These are phyloP conservation scores for Alternaria brassicicola DNA, from an alignment of 2,329 filamentous ascomycete genomes.

Conservation along the genomic window DNA sequence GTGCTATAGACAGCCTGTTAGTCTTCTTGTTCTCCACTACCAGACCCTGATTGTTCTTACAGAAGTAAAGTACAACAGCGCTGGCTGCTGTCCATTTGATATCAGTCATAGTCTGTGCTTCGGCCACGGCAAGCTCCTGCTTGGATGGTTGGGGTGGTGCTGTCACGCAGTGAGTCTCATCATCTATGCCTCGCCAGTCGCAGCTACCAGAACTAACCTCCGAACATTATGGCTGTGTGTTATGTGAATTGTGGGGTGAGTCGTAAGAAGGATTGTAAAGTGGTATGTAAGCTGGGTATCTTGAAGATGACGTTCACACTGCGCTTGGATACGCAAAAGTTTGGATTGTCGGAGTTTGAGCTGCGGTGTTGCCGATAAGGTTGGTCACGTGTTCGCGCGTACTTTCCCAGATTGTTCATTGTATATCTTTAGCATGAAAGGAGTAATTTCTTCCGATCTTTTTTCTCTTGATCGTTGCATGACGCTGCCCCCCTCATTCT, in stretches of 20 bases:
- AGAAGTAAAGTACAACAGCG: conserved; percentile 74
- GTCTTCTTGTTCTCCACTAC: not conserved
- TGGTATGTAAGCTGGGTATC: conserved; percentile 1
- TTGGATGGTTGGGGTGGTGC: conserved; percentile 72
- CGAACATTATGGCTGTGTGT: conserved; percentile 56
- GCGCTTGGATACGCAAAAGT: conserved; percentile 11
- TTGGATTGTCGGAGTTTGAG: conserved; percentile 13
- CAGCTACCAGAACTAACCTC: conserved; percentile 52
- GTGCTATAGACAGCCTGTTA: conserved; percentile 48
- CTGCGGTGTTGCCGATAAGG: not conserved
- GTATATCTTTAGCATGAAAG: not conserved
- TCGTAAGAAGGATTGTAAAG: not conserved
- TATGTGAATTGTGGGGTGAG: not conserved
- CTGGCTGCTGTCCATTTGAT: conserved; percentile 71
- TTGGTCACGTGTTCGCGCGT: conserved; percentile 6
- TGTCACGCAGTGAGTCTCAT: conserved; percentile 39
- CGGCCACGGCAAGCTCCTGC: conserved; percentile 68
- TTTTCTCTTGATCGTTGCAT: not conserved
- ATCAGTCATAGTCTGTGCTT: conserved; percentile 70
- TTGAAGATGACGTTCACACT: conserved; percentile 10
- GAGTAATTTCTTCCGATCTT: not conserved
- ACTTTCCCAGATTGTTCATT: not conserved
- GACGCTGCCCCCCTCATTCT: not conserved
- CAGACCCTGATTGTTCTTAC: conserved; percentile 58
- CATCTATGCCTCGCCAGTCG: not conserved